Evolutionary conservation across 192 early-diverging fungal genomes (phyloP).

Genomic region (Podila minutissima): DNA sequence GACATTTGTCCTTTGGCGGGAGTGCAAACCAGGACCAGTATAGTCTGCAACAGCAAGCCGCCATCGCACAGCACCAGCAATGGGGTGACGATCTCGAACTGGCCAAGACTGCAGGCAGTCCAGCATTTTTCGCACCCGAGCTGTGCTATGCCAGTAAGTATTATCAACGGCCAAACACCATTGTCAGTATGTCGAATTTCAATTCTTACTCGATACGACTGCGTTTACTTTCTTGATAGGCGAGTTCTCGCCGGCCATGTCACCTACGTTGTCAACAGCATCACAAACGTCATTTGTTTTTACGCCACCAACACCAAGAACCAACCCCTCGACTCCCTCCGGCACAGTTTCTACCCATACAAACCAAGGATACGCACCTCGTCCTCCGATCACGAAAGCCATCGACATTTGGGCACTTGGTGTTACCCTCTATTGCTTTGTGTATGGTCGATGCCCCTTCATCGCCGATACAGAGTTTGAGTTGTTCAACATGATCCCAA

Average conservation of each 20-base stretch:
- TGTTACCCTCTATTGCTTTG: conserved; percentile 94
- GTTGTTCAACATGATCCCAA: conserved; percentile 91
- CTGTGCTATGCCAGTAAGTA: conserved; percentile 79
- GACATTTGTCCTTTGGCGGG: neutral
- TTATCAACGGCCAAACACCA: neutral
- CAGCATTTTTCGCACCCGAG: conserved; percentile 99
- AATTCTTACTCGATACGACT: neutral
- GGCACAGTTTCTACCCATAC: conserved; percentile 17
- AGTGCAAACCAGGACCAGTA: conserved; percentile 5
- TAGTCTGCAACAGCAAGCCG: conserved; percentile 34
- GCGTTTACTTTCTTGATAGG: conserved; percentile 13
- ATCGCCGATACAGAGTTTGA: conserved; percentile 96
- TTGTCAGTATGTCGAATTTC: neutral
- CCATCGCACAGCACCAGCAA: conserved; percentile 51
- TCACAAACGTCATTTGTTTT: conserved; percentile 43
- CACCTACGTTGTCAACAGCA: conserved; percentile 26
- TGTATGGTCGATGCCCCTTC: conserved; percentile 94
- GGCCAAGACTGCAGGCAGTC: conserved; percentile 93
- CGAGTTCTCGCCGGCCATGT: conserved; percentile 37
- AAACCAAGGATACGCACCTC: conserved; percentile 22
- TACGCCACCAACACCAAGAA: conserved; percentile 32
- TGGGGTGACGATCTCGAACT: conserved; percentile 84
- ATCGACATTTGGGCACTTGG: conserved; percentile 99
- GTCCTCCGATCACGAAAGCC: conserved; percentile 76
- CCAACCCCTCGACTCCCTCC: conserved; percentile 26